phyloP scores from a whole-genome alignment of 495 filamentous ascomycete species.

The Pseudomonodictys pantanalensis region DNA sequence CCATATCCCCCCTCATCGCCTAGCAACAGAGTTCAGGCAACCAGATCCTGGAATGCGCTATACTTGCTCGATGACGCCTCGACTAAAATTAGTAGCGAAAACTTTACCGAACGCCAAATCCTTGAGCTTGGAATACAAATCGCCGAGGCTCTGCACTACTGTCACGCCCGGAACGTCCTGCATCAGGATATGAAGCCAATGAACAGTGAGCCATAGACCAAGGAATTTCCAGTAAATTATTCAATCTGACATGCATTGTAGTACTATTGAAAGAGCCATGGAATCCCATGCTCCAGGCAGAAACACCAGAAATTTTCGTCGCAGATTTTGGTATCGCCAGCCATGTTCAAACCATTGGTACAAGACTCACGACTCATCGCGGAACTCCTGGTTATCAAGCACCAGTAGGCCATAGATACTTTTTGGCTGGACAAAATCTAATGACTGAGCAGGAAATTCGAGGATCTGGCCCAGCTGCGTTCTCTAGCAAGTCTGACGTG shows the following conservation, averaged over 20 bases:
- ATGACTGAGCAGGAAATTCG: conserved; percentile 3
- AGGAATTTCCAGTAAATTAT: not conserved
- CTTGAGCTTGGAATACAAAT: conserved; percentile 13
- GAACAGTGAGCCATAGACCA: not conserved
- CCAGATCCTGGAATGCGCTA: not conserved
- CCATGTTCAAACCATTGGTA: not conserved
- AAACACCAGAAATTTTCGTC: conserved; percentile 1
- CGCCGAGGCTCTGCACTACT: conserved; percentile 8
- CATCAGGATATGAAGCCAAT: conserved; percentile 17
- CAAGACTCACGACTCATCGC: not conserved
- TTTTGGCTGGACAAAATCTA: not conserved
- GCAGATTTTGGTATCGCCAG: conserved; percentile 12
- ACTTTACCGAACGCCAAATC: conserved; percentile 10
- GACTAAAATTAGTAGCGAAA: not conserved
- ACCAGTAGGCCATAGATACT: conserved; percentile 3
- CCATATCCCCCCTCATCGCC: not conserved
- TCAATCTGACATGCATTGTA: not conserved
- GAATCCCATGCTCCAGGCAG: conserved; percentile 1
- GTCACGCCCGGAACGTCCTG: not conserved
- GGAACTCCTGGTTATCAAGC: conserved; percentile 11
- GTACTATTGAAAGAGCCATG: conserved; percentile 3
- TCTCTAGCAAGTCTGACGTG: conserved; percentile 16
- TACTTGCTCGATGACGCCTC: too few relatives aligned
- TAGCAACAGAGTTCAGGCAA: not conserved
- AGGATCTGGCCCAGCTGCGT: not conserved